phyloP scores from a whole-genome alignment of 768 basidiomycete species.

The Rhizopogon vesiculosus region DNA sequence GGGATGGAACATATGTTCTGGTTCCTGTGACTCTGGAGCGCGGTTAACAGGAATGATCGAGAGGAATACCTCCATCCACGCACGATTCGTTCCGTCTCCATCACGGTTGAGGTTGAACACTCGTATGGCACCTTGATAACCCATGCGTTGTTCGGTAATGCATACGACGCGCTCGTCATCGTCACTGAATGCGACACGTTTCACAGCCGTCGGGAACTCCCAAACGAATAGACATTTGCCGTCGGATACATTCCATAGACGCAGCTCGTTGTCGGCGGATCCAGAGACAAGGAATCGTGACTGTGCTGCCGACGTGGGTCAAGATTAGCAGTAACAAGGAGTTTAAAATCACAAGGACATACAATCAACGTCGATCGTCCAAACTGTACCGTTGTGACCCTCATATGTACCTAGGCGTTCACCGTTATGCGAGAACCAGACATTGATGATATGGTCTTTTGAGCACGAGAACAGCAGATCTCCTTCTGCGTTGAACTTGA shows the following conservation, averaged over 20 bases:
- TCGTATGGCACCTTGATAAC: constrained; percentile 83
- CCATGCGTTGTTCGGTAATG: constrained; percentile 98
- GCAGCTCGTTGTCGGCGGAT: constrained; percentile 89
- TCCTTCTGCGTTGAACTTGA: constrained; percentile 96
- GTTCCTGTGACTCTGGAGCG: constrained; percentile 66
- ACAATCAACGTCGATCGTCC: constrained; percentile 98
- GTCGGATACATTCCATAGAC: constrained; percentile 83
- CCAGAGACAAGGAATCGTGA: constrained; percentile 79
- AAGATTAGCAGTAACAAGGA: neutral
- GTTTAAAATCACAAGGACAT: constrained; percentile 28
- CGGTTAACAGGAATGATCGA: constrained; percentile 1
- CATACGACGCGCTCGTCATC: constrained; percentile 82
- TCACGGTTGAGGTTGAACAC: constrained; percentile 86
- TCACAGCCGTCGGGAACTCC: constrained; percentile 98
- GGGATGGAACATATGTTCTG: constrained; percentile 76
- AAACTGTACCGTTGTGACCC: constrained; percentile 93
- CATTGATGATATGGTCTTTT: constrained; percentile 93
- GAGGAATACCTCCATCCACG: constrained; percentile 23
- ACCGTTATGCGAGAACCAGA: constrained; percentile 96
- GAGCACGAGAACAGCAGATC: constrained; percentile 94
- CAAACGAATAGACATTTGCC: constrained; percentile 88
- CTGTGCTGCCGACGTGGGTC: constrained; percentile 48
- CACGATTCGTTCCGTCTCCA: constrained; percentile 77
- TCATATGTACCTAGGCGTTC: constrained; percentile 96
- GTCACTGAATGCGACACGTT: constrained; percentile 89